Conservation (phyloP, 208 protist genomes). For the Endotrypanum monterogeii region DNA sequence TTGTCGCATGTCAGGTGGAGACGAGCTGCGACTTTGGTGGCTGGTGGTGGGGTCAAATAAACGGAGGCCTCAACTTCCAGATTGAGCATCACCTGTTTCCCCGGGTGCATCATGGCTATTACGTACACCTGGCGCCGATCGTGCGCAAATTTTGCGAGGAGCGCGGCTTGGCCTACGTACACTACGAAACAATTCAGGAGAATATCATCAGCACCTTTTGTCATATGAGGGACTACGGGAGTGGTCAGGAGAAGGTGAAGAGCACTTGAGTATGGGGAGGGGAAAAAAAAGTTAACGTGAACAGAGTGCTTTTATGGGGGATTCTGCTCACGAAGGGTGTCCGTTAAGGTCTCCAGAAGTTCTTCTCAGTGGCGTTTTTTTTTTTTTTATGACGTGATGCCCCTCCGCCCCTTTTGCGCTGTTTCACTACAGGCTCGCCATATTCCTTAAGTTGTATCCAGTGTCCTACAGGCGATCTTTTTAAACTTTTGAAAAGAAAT, state of each 20-base stretch:
- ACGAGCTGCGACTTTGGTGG: constrained; percentile 80
- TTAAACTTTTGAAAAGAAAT: too few species aligned
- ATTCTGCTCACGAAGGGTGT: too few species aligned
- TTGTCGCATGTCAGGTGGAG: constrained; percentile 67
- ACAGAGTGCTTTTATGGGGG: too few species aligned
- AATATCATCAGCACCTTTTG: constrained; percentile 65
- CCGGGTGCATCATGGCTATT: constrained; percentile 82
- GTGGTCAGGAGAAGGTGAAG: constrained; percentile 45
- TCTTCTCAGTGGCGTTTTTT: too few species aligned
- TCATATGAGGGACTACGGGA: constrained; percentile 66
- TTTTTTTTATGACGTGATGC: too few species aligned
- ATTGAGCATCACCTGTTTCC: constrained; percentile 92
- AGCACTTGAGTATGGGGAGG: constrained; percentile 10
- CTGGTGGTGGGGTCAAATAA: constrained; percentile 76
- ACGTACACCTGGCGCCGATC: constrained; percentile 69
- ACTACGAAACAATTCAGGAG: constrained; percentile 75
- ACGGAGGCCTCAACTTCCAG: constrained; percentile 89
- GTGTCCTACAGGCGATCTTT: too few species aligned
- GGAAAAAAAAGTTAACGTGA: too few species aligned
- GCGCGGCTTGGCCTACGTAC: constrained; percentile 60
- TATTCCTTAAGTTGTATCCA: too few species aligned
- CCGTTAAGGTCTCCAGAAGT: too few species aligned
- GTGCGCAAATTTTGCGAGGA: constrained; percentile 69
- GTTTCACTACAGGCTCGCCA: too few species aligned
- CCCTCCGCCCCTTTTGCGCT: too few species aligned